Base-by-base conservation (phyloP, 2,329 filamentous ascomycete species). In the Claviceps pazoutovae region DNA sequence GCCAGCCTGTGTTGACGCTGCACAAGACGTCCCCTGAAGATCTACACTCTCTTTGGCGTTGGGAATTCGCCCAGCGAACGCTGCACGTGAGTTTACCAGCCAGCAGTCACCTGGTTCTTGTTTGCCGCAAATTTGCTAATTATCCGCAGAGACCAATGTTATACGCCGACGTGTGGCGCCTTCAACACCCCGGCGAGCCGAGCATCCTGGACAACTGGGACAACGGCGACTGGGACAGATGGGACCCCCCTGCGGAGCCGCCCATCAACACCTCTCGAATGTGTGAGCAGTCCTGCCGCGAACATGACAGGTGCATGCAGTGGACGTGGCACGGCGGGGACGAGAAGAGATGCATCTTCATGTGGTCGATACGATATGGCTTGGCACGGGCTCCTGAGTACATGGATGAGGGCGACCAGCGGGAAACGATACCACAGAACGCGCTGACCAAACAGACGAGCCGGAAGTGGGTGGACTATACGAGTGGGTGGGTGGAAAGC, bases 1-100 rank as follows among this genome's bases (percentile, higher is more conserved):
- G 76, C 55, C 72, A 78, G 58, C 75, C 76, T 3, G 68, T 76
- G 14, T 59, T 79, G 46, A 77, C 75, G 1, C 75, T 79, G 72
- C 75, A 78, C 57, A 75, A 78, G 58, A 70, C 79, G 60, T 70
- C 71, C 45, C 67, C 74, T 7, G 69, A 75, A 55, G 76, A 80
- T 58, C 69, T 77, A 48, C 74, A 69, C 54, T 64, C 59, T 46
- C 68, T 77, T 26, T 79, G 75, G 73, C 66, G 69, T 52, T 80
- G 68, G 68, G 69, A 75, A 51, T 78, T 71, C 52, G 75, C 79
- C 58, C 69, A 76, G 58, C 72, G 68, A 4, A 66, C 71, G 19
- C 49, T 62, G 2, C 62, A 62, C 11, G 66, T 68, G 60, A 61
- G 64, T 61, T 11, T 4, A 11, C 9, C 30, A 34, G 30, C 30